Conservation (phyloP, 371 early-diverging fungal species). For the Mucor lusitanicus region DNA sequence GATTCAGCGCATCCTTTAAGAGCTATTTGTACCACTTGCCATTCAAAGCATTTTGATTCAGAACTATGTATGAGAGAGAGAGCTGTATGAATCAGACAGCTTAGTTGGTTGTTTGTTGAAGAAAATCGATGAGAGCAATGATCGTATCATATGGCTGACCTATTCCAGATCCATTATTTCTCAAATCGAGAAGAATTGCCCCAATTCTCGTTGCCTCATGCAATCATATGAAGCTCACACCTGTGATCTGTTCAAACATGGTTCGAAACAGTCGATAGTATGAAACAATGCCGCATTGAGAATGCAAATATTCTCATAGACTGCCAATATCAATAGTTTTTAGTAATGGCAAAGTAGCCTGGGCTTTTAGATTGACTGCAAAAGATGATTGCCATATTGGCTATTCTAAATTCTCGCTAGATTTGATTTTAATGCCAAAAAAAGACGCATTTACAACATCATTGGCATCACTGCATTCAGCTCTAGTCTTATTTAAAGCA, state of each 20-base stretch:
- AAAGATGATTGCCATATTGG: no score
- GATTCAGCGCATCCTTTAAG: background rate
- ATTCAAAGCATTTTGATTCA: background rate
- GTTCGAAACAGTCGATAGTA: background rate
- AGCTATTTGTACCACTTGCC: background rate
- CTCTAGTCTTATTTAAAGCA: no score
- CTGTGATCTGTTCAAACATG: background rate
- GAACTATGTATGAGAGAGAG: background rate
- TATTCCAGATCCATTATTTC: background rate
- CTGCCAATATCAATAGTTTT: background rate
- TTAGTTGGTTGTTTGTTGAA: no score
- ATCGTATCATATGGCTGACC: background rate
- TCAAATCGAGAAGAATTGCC: background rate
- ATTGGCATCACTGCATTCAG: no score
- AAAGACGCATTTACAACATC: no score
- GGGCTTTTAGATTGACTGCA: no score
- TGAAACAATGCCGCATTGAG: background rate
- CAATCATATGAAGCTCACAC: background rate
- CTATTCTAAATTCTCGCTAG: no score
- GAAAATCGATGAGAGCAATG: background rate
- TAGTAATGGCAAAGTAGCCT: background rate
- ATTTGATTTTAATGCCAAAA: no score
- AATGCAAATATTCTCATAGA: background rate
- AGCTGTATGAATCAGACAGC: background rate
- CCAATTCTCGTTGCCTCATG: background rate